Conservation (phyloP, 2,329 filamentous ascomycete species). For the Juglanconis juglandina region DNA sequence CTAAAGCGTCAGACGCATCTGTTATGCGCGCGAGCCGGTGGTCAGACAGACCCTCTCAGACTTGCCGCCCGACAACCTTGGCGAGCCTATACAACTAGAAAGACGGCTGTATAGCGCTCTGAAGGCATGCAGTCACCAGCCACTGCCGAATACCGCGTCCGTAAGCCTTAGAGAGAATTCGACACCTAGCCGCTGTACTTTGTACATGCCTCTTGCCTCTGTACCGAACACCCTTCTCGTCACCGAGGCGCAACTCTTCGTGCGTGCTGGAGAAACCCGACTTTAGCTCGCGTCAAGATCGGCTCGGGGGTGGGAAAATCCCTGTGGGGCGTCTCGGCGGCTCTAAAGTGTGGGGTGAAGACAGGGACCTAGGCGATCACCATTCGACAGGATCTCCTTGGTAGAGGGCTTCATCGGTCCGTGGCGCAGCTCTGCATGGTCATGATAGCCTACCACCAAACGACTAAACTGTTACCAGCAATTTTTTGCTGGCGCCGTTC, state of each 20-base stretch:
- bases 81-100: background rate
- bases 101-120: too few species aligned
- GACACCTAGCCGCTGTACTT: too few species aligned
- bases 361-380: background rate
- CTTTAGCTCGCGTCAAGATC: conserved; percentile 15
- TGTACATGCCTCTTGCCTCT: too few species aligned
- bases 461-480: background rate
- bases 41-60: background rate
- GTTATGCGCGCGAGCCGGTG: background rate
- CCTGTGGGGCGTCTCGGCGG: conserved; percentile 16
- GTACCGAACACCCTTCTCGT: background rate
- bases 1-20: background rate
- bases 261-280: background rate
- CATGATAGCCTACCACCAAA: background rate
- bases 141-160: too few species aligned
- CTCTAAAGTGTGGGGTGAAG: conserved; percentile 16
- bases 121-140: too few species aligned
- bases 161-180: too few species aligned
- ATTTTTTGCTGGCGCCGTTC: background rate
- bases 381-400: background rate
- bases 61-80: background rate
- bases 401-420: background rate
- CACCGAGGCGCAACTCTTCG: background rate
- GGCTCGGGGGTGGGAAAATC: conserved; percentile 13
- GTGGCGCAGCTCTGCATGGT: conserved; percentile 13